These are phyloP conservation scores for Mytilinidion resinicola DNA, from an alignment of 495 filamentous ascomycete genomes.

Conservation along the genomic window DNA sequence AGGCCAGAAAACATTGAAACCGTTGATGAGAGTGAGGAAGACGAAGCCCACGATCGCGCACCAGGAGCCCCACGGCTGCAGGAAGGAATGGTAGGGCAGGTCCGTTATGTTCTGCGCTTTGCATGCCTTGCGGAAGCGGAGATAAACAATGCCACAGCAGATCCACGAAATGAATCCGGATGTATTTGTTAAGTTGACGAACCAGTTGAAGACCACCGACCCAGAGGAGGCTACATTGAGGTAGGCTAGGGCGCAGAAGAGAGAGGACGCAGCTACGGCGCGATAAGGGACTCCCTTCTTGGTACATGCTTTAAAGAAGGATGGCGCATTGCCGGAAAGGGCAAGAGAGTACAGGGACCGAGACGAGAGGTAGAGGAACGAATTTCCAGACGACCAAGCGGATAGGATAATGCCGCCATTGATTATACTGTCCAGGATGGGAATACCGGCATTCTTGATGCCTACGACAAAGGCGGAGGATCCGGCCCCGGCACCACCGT, in stretches of 20 bases:
- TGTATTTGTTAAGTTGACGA: constrained; percentile 57
- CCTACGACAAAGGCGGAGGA: constrained; percentile 56
- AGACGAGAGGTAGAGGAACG: constrained; percentile 52
- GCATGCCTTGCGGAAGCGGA: constrained; percentile 54
- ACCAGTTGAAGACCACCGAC: constrained; percentile 44
- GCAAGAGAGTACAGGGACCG: constrained; percentile 46
- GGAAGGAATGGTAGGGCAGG: constrained; percentile 45
- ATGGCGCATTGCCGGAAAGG: constrained; percentile 31
- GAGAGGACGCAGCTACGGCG: constrained; percentile 29
- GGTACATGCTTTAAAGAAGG: constrained; percentile 31
- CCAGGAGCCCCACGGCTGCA: constrained; percentile 52
- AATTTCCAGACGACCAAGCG: constrained; percentile 61
- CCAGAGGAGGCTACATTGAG: constrained; percentile 23
- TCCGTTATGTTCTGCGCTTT: constrained; percentile 45
- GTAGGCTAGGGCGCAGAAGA: constrained; percentile 32
- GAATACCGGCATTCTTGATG: constrained; percentile 48
- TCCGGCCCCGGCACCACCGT: constrained; percentile 47
- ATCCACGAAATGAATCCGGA: constrained; percentile 59
- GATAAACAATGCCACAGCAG: constrained; percentile 52
- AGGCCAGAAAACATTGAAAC: constrained; percentile 58
- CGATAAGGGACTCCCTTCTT: constrained; percentile 32
- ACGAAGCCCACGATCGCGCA: constrained; percentile 44
- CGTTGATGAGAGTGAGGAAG: constrained; percentile 53
- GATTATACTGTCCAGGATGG: constrained; percentile 55
- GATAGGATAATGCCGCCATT: constrained; percentile 67